These are phyloP conservation scores for Melocanna baccifera DNA, from an alignment of 176 grass and related monocot species.

Conservation along the genomic window DNA sequence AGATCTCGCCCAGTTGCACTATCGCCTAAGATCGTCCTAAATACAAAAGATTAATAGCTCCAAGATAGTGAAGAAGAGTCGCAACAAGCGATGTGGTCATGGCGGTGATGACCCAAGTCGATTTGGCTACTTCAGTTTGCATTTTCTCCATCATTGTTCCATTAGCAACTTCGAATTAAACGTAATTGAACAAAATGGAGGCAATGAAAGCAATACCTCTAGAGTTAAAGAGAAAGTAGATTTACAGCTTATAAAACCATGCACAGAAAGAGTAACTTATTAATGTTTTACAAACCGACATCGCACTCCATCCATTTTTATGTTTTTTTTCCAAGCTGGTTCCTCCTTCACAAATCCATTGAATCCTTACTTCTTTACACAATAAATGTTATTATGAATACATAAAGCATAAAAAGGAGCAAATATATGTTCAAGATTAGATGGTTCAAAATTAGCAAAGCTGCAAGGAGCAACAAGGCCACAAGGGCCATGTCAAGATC, in stretches of 20 bases:
- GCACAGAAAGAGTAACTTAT: neutral
- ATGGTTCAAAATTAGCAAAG: neutral
- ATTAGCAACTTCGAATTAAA: constrained; percentile 71
- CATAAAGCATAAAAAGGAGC: neutral
- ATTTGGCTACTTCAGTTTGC: constrained; percentile 98
- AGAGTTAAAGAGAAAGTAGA: constrained; percentile 42
- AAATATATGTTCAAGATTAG: constrained; percentile 15
- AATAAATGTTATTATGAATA: neutral
- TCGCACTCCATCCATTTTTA: neutral
- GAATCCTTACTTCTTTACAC: neutral
- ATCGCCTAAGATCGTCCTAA: constrained; percentile 29
- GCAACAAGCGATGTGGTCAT: constrained; percentile 93
- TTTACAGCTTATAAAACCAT: constrained; percentile 2
- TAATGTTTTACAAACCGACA: neutral
- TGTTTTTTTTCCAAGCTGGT: neutral
- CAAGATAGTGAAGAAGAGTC: constrained; percentile 84
- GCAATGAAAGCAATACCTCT: constrained; percentile 71
- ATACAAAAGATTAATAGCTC: constrained; percentile 62
- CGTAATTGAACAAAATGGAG: constrained; percentile 86
- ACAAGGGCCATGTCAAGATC: neutral
- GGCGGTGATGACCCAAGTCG: constrained; percentile 94
- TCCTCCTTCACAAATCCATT: no score
- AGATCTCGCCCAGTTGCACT: constrained; percentile 39
- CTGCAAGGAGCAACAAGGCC: constrained; percentile 25
- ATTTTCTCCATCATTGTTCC: constrained; percentile 46